Conservation (phyloP, 257 asterid species). For the Ehretia macrophylla region DNA sequence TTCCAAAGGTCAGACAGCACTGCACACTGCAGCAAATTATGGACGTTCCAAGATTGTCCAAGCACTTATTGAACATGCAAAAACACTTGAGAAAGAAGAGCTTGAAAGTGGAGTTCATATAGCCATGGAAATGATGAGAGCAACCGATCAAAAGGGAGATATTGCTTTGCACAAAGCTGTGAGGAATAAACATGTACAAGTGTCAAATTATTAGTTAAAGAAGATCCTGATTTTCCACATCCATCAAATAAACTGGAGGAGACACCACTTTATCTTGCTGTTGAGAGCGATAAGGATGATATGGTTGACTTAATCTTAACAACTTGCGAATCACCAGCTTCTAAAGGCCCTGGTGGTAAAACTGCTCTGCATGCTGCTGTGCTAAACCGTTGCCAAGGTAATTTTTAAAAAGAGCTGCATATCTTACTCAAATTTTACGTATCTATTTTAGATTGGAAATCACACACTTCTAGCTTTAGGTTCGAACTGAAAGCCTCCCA, state of each 20-base stretch:
- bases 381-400: not conserved
- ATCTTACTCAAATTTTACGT: no score
- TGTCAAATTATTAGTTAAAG: not conserved
- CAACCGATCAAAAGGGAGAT: constrained; percentile 1
- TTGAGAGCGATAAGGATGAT: not conserved
- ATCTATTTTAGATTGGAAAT: no score
- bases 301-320: not conserved
- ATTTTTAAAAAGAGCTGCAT: no score
- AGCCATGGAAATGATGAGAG: not conserved
- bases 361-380: constrained; percentile 16
- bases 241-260: not conserved
- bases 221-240: not conserved
- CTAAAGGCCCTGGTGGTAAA: constrained; percentile 5
- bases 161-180: constrained; percentile 13
- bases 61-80: not conserved
- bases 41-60: not conserved
- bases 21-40: constrained; percentile 3
- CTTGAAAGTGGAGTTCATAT: not conserved
- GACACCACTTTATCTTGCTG: constrained; percentile 16
- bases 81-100: not conserved
- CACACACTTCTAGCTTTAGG: no score
- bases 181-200: not conserved
- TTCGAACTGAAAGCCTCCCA: no score
- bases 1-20: not conserved
- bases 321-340: not conserved